Percentiles rank a stretch among this genome's conserved stretches.
Evolutionary conservation across 2,329 filamentous ascomycete species (phyloP).

Genomic region (Pseudocercospora musae): DNA sequence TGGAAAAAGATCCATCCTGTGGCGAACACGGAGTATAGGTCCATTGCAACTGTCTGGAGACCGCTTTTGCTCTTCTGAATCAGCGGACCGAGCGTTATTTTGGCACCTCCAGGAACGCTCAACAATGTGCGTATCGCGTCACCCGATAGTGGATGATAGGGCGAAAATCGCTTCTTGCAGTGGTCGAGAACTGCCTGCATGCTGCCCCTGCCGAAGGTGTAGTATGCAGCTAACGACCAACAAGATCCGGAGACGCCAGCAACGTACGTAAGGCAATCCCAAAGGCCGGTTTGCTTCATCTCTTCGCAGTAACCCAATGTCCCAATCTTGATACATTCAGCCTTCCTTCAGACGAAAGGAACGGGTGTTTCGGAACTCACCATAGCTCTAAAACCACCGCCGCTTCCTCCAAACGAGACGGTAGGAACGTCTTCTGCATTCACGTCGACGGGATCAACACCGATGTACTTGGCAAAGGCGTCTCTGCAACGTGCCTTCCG

Average conservation of each 20-base stretch:
- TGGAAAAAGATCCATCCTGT: slow-evolving; percentile 35
- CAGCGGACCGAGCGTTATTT: slow-evolving; percentile 31
- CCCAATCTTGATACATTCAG: slow-evolving; percentile 13
- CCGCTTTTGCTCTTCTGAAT: slow-evolving; percentile 34
- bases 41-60: slow-evolving; percentile 33
- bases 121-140: slow-evolving; percentile 33
- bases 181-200: slow-evolving; percentile 33
- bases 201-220: slow-evolving; percentile 31
- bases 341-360: background rate
- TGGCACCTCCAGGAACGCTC: slow-evolving; percentile 28
- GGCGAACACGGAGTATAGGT: slow-evolving; percentile 34
- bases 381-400: slow-evolving; percentile 35
- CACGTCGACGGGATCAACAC: slow-evolving; percentile 27
- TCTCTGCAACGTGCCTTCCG: slow-evolving; percentile 27
- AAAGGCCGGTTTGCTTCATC: slow-evolving; percentile 32
- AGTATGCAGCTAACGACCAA: slow-evolving; percentile 35
- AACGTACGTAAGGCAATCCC: slow-evolving; percentile 35
- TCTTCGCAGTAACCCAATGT: slow-evolving; percentile 31
- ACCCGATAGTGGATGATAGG: slow-evolving; percentile 34
- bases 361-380: background rate
- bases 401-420: slow-evolving; percentile 34
- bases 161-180: slow-evolving; percentile 34
- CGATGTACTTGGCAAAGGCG: slow-evolving; percentile 33
- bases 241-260: slow-evolving; percentile 35
- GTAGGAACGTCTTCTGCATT: slow-evolving; percentile 34